Conservation (phyloP, 2,329 filamentous ascomycete genomes). For the Magnaporthales sp. region DNA sequence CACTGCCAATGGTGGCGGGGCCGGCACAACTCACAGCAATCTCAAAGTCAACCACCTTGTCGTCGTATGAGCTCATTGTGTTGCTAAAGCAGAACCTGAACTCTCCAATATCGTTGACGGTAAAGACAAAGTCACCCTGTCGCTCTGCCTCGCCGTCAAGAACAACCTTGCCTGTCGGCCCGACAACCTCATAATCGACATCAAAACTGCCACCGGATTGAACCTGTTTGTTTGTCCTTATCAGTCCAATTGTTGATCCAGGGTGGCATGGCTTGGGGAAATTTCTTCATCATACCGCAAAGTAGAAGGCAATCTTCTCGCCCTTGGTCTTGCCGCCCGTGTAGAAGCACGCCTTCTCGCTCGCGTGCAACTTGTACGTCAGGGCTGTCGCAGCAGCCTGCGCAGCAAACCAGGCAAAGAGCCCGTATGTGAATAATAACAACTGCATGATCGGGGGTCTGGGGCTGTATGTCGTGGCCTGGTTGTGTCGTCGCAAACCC, state of each 20-base stretch:
- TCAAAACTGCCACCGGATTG: slow-evolving; percentile 98
- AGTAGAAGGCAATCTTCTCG: slow-evolving; percentile 95
- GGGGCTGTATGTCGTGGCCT: slow-evolving; percentile 6
- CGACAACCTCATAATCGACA: slow-evolving; percentile 83
- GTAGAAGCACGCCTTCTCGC: slow-evolving; percentile 96
- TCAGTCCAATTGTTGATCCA: background rate
- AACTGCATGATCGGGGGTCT: slow-evolving; percentile 51
- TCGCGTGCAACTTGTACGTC: slow-evolving; percentile 82
- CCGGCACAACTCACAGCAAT: slow-evolving; percentile 60
- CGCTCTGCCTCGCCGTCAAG: slow-evolving; percentile 83
- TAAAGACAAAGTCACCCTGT: slow-evolving; percentile 97
- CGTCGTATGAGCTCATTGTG: slow-evolving; percentile 93
- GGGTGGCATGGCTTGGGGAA: background rate
- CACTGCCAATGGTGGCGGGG: background rate
- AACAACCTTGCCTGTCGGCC: slow-evolving; percentile 72
- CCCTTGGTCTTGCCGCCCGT: slow-evolving; percentile 66
- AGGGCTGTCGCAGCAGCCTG: slow-evolving; percentile 78
- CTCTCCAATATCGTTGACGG: slow-evolving; percentile 76
- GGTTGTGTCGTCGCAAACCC: background rate
- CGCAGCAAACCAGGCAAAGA: slow-evolving; percentile 63
- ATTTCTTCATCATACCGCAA: slow-evolving; percentile 56
- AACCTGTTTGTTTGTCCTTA: slow-evolving; percentile 45
- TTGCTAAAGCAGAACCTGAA: slow-evolving; percentile 99
- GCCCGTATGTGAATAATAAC: slow-evolving; percentile 50
- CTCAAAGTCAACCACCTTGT: slow-evolving; percentile 97